Percentiles rank a stretch among this genome's conserved stretches.
Conservation (phyloP, 768 basidiomycete genomes). For the Pholiota conissans region DNA sequence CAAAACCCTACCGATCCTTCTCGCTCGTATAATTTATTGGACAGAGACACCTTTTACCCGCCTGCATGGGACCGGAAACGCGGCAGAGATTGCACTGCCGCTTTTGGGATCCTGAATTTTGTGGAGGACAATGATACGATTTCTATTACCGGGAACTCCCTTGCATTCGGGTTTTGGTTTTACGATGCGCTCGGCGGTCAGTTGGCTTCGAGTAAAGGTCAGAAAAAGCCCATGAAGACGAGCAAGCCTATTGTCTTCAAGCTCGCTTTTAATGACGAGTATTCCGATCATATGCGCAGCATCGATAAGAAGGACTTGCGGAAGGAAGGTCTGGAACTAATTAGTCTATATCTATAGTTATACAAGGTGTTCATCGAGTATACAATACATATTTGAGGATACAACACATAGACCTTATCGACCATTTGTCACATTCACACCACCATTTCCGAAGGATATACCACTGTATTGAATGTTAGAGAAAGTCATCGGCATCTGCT, state of each 20-base stretch:
- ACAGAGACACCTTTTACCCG: slow-evolving; percentile 1
- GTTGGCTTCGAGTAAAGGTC: slow-evolving; percentile 4
- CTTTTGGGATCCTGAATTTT: slow-evolving; percentile 1
- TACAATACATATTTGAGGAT: neutral
- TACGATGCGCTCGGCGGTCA: slow-evolving; percentile 1
- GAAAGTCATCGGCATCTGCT: neutral
- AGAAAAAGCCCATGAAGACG: slow-evolving; percentile 1
- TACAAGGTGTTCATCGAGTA: too few species aligned
- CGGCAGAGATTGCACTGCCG: neutral
- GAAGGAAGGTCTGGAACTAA: slow-evolving; percentile 7
- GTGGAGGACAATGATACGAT: slow-evolving; percentile 7
- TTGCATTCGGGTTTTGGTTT: slow-evolving; percentile 7
- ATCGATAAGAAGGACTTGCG: slow-evolving; percentile 6
- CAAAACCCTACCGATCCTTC: neutral
- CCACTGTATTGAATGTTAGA: neutral
- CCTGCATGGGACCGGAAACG: neutral
- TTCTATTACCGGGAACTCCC: neutral
- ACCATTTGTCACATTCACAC: neutral
- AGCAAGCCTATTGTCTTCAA: slow-evolving; percentile 1
- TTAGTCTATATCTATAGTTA: slow-evolving; percentile 5
- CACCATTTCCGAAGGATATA: neutral
- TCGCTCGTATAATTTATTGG: slow-evolving; percentile 1
- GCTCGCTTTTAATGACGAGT: neutral
- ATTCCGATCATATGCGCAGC: neutral
- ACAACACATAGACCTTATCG: neutral